Evolutionary conservation across 768 basidiomycete species (phyloP).

Genomic region (Cystofilobasidium ferigula): DNA sequence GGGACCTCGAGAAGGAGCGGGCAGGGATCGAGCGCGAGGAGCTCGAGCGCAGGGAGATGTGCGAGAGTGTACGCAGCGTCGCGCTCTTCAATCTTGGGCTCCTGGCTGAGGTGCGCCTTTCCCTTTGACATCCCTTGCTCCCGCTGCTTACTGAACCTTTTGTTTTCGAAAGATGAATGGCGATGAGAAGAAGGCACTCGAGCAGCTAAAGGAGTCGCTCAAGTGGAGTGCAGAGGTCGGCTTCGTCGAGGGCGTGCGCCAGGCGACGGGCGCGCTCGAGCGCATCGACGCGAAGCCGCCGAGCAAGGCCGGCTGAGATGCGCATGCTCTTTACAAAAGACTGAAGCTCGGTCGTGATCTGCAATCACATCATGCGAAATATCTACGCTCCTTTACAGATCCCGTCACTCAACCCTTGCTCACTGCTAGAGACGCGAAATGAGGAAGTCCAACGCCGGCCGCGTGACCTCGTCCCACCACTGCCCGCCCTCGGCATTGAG

Average conservation of each 20-base stretch:
- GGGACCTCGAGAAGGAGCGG: neutral
- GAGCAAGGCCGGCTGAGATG: too few species aligned
- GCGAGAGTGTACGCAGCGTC: conserved; percentile 18
- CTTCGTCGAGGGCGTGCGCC: neutral
- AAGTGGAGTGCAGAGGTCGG: neutral
- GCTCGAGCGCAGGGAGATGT: conserved; percentile 10
- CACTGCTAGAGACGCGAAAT: neutral
- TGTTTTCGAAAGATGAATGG: neutral
- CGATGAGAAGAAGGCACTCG: neutral
- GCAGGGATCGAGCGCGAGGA: neutral
- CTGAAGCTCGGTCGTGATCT: too few species aligned
- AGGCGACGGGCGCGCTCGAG: neutral
- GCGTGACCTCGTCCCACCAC: conserved; percentile 1
- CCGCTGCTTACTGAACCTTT: neutral
- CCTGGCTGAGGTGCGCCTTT: conserved; percentile 2
- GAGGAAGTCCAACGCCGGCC: neutral
- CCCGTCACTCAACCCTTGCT: too few species aligned
- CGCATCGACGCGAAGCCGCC: neutral
- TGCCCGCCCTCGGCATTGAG: conserved; percentile 2
- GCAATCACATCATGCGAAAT: too few species aligned
- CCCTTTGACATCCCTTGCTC: neutral
- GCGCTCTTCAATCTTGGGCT: conserved; percentile 23
- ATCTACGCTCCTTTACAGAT: too few species aligned
- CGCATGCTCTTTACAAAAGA: too few species aligned
- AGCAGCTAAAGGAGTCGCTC: neutral